Conservation (phyloP, 768 basidiomycete genomes). For the Suillus occidentalis region DNA sequence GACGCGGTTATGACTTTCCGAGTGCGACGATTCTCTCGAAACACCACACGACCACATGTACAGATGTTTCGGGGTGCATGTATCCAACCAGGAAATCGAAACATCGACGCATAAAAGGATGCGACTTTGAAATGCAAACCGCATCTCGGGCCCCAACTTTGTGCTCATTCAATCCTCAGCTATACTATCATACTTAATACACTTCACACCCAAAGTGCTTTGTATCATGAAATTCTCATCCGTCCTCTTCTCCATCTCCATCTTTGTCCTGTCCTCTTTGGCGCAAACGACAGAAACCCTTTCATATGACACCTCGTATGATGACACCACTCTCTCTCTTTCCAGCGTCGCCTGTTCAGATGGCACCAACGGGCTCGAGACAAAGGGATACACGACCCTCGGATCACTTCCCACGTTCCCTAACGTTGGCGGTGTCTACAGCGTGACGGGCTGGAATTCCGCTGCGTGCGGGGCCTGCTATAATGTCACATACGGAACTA, state of each 20-base stretch:
- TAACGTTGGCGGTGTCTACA: constrained; percentile 32
- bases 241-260: constrained; percentile 15
- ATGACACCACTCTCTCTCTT: constrained; percentile 29
- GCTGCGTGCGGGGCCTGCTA: constrained; percentile 33
- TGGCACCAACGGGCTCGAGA: constrained; percentile 37
- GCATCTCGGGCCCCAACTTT: background rate
- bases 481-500: constrained; percentile 26
- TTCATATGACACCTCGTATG: constrained; percentile 40
- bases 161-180: background rate
- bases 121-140: background rate
- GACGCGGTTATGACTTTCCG: constrained; percentile 8
- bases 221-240: constrained; percentile 29
- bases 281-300: constrained; percentile 30
- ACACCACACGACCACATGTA: background rate
- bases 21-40: constrained; percentile 1
- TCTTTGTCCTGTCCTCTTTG: constrained; percentile 19
- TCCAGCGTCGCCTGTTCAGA: constrained; percentile 37
- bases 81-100: constrained; percentile 14
- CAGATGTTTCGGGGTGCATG: constrained; percentile 5
- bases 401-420: constrained; percentile 40
- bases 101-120: constrained; percentile 19
- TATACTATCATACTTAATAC: background rate
- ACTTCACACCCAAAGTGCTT: background rate
- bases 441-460: constrained; percentile 24
- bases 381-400: constrained; percentile 36